Percentiles rank a stretch among this genome's conserved stretches.
phyloP scores from a whole-genome alignment of 768 basidiomycete genomes.

The Calvatia gigantea region DNA sequence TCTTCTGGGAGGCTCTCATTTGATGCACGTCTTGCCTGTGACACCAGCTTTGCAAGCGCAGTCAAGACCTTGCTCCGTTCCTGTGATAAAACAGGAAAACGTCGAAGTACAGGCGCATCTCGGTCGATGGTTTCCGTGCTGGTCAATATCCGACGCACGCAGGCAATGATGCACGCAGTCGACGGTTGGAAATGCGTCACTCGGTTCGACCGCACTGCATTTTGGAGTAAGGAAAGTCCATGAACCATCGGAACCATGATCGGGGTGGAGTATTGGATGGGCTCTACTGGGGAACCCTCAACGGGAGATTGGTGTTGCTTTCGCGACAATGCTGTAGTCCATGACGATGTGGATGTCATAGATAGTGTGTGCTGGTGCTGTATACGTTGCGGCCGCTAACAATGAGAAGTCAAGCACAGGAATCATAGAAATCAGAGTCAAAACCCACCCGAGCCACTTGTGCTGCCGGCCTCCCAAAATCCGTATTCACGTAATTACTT shows the following conservation, averaged over 20 bases:
- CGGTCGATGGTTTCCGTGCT: conserved; percentile 81
- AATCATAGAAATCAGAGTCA: conserved; percentile 8
- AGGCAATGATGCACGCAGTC: conserved; percentile 92
- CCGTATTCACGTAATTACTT: conserved; percentile 86
- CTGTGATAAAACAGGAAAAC: conserved; percentile 61
- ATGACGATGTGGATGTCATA: conserved; percentile 48
- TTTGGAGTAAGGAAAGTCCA: conserved; percentile 81
- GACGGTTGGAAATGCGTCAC: conserved; percentile 88
- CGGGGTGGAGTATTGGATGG: conserved; percentile 67
- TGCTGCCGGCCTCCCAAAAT: conserved; percentile 47
- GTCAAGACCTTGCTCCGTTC: conserved; percentile 83
- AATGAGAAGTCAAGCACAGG: conserved; percentile 10
- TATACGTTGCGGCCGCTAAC: conserved; percentile 29
- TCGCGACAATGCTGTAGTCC: conserved; percentile 40
- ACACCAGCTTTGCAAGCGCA: conserved; percentile 77
- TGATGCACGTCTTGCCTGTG: conserved; percentile 69
- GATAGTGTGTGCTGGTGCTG: conserved; percentile 50
- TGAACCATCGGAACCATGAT: conserved; percentile 84
- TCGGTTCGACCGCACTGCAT: conserved; percentile 75
- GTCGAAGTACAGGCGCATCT: conserved; percentile 70
- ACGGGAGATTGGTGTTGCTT: conserved; percentile 39
- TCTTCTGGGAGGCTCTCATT: conserved; percentile 45
- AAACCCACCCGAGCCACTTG: conserved; percentile 28
- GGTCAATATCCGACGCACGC: conserved; percentile 82
- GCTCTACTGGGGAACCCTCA: conserved; percentile 42